Conservation (phyloP, 2,329 filamentous ascomycete genomes). For the Diaporthe sp. region DNA sequence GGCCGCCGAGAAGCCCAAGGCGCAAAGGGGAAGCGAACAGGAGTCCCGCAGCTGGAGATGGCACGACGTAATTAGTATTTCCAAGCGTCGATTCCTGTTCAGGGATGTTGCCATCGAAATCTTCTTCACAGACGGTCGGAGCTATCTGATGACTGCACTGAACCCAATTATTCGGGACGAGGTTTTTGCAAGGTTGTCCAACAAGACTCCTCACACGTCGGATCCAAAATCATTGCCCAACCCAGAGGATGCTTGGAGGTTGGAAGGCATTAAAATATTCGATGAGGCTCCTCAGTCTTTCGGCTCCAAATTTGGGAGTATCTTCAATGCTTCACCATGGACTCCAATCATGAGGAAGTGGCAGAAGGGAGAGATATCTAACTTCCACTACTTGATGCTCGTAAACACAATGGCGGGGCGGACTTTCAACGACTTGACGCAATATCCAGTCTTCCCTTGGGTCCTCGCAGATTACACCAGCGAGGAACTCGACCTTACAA, state of each 20-base stretch:
- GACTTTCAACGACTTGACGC: conserved; percentile 97
- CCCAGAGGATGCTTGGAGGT: conserved; percentile 90
- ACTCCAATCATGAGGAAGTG: conserved; percentile 90
- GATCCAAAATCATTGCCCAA: conserved; percentile 77
- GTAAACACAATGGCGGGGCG: conserved; percentile 97
- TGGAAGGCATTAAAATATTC: conserved; percentile 82
- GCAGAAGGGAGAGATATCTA: conserved; percentile 95
- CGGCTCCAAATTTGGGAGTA: conserved; percentile 89
- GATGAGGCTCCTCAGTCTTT: conserved; percentile 74
- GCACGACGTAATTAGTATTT: conserved; percentile 94
- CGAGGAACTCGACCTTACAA: conserved; percentile 86
- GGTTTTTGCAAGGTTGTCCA: conserved; percentile 80
- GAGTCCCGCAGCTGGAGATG: conserved; percentile 93
- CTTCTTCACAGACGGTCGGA: conserved; percentile 96
- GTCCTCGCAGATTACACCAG: conserved; percentile 96
- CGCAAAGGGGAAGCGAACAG: conserved; percentile 71
- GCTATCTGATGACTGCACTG: conserved; percentile 90
- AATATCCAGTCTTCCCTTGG: conserved; percentile 99
- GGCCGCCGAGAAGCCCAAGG: conserved; percentile 68
- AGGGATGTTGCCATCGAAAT: conserved; percentile 96
- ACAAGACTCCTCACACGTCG: conserved; percentile 84
- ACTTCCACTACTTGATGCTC: conserved; percentile 99
- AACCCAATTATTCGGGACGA: conserved; percentile 82
- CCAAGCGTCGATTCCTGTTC: conserved; percentile 94
- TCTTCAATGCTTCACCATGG: conserved; percentile 86